These are phyloP conservation scores for Cyclostephanos tholiformis DNA, from an alignment of 108 stramenopile species.

Conservation along the genomic window DNA sequence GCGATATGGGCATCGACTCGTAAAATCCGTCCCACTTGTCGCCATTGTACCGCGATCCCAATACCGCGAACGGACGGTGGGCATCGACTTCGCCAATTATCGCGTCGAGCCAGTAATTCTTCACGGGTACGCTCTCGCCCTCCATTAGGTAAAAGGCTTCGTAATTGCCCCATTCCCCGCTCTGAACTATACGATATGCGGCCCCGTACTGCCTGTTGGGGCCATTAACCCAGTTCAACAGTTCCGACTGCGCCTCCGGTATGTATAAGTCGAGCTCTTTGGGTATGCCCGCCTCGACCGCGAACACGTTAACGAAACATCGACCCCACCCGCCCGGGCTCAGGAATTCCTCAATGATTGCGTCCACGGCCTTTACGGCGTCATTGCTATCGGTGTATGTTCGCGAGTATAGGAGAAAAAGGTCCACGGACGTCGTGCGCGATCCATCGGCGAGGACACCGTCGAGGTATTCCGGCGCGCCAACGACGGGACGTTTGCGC, in stretches of 20 bases:
- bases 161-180: slow-evolving; percentile 64
- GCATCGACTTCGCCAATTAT: slow-evolving; percentile 54
- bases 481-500: slow-evolving; percentile 11
- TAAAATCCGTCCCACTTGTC: slow-evolving; percentile 76
- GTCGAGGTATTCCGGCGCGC: slow-evolving; percentile 25
- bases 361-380: slow-evolving; percentile 61
- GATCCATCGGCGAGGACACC: no score
- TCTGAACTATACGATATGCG: slow-evolving; percentile 64
- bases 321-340: slow-evolving; percentile 65
- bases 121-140: slow-evolving; percentile 69
- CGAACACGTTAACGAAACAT: slow-evolving; percentile 65
- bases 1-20: slow-evolving; percentile 60
- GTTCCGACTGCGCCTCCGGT: slow-evolving; percentile 24
- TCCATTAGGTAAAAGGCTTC: slow-evolving; percentile 76
- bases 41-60: slow-evolving; percentile 71
- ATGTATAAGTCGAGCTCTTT: slow-evolving; percentile 24
- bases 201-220: slow-evolving; percentile 79
- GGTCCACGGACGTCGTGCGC: slow-evolving; percentile 37
- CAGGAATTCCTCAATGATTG: slow-evolving; percentile 61
- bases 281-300: slow-evolving; percentile 69
- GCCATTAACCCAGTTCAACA: slow-evolving; percentile 75
- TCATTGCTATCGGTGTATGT: slow-evolving; percentile 61
- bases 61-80: slow-evolving; percentile 62
- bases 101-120: slow-evolving; percentile 69
- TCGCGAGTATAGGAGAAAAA: slow-evolving; percentile 72